Percentiles rank a stretch among this genome's conserved stretches.
Conservation (phyloP, 495 filamentous ascomycete genomes). For the Friedmanniomyces simplex region DNA sequence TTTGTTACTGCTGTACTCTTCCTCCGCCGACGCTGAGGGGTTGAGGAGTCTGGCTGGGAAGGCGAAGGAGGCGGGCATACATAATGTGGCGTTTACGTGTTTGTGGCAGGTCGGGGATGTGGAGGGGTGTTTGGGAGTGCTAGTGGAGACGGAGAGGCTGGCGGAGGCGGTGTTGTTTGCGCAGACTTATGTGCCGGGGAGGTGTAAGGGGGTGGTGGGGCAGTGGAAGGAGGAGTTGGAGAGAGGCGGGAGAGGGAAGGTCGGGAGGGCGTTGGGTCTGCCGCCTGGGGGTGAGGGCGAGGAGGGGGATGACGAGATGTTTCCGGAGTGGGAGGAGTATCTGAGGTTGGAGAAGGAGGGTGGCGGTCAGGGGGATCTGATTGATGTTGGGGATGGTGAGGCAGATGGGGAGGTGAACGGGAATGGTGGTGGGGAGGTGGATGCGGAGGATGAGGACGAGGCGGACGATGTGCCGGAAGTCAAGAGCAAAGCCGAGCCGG, state of each 20-base stretch:
- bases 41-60: conserved; percentile 59
- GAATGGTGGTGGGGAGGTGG: not conserved
- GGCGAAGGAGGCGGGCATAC: conserved; percentile 63
- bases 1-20: conserved; percentile 73
- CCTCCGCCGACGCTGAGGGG: conserved; percentile 64
- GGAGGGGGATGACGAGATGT: conserved; percentile 66
- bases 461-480: not conserved
- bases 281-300: conserved; percentile 35
- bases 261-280: conserved; percentile 71
- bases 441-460: not conserved
- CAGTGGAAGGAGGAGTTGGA: conserved; percentile 77
- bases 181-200: conserved; percentile 85
- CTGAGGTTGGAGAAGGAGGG: conserved; percentile 68
- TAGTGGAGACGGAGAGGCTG: conserved; percentile 63
- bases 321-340: conserved; percentile 93
- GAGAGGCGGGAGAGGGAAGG: conserved; percentile 67
- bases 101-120: conserved; percentile 82
- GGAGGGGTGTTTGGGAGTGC: conserved; percentile 67
- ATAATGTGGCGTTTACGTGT: conserved; percentile 87
- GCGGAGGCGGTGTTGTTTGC: conserved; percentile 85
- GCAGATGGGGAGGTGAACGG: not conserved
- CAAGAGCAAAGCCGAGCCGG: not conserved
- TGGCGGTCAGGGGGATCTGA: conserved; percentile 18
- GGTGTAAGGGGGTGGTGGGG: conserved; percentile 54
- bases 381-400: conserved; percentile 19